Evolutionary conservation across 2,329 filamentous ascomycete genomes (phyloP).

Genomic region (Ascochyta clinopodiicola): DNA sequence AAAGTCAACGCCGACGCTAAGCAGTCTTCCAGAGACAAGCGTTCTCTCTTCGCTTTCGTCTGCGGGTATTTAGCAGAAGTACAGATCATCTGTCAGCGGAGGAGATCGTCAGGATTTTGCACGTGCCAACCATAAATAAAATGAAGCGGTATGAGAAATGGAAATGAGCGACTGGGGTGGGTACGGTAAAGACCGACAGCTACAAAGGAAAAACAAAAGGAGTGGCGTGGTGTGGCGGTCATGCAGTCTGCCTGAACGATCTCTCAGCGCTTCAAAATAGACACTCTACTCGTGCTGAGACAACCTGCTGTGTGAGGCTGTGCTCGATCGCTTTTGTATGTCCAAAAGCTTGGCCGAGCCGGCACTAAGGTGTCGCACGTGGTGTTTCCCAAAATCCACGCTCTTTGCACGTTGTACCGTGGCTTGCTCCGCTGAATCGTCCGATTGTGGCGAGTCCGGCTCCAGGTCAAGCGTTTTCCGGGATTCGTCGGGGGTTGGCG

Average conservation of each 20-base stretch:
- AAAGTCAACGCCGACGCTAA: constrained; percentile 38
- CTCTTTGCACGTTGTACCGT: constrained; percentile 71
- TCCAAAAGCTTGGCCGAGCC: constrained; percentile 79
- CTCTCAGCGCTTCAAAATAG: constrained; percentile 21
- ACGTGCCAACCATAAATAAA: constrained; percentile 31
- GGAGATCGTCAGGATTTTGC: constrained; percentile 15
- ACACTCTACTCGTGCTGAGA: constrained; percentile 31
- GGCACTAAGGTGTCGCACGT: constrained; percentile 75
- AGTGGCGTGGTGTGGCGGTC: constrained; percentile 43
- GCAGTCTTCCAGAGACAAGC: constrained; percentile 21
- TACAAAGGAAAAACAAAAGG: constrained; percentile 48
- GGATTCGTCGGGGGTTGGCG: constrained; percentile 32
- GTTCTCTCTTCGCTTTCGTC: constrained; percentile 3
- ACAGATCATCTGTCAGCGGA: not conserved
- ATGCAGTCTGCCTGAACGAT: constrained; percentile 25
- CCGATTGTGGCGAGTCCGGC: constrained; percentile 39
- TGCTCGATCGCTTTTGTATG: constrained; percentile 53
- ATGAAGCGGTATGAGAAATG: constrained; percentile 31
- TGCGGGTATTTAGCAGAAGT: not conserved
- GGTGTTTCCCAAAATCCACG: constrained; percentile 69
- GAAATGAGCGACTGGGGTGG: constrained; percentile 36
- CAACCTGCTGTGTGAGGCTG: constrained; percentile 33
- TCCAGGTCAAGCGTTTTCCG: constrained; percentile 42
- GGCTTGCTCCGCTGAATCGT: constrained; percentile 33
- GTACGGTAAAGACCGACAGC: constrained; percentile 35